Conservation (phyloP, 495 filamentous ascomycete species). For the Talaromyces liani region DNA sequence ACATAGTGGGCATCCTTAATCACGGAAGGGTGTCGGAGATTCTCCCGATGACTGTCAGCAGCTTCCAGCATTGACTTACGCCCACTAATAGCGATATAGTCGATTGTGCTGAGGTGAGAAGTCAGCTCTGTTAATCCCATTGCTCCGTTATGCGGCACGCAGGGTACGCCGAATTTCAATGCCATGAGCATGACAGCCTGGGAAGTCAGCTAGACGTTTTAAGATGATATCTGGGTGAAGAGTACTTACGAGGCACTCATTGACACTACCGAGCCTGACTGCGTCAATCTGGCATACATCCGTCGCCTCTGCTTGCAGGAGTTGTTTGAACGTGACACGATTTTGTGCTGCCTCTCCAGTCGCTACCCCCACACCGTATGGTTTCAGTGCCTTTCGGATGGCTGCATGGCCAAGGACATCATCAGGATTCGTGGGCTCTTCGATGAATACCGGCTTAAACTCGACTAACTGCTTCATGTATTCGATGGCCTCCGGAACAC, state of each 20-base stretch:
- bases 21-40: conserved; percentile 62
- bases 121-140: conserved; percentile 76
- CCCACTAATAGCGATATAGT: conserved; percentile 68
- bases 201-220: neutral
- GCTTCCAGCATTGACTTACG: conserved; percentile 67
- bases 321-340: conserved; percentile 73
- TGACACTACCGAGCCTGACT: conserved; percentile 70
- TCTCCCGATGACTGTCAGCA: conserved; percentile 74
- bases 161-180: conserved; percentile 61
- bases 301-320: conserved; percentile 58
- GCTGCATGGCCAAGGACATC: conserved; percentile 70
- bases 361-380: conserved; percentile 59
- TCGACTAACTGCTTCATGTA: conserved; percentile 65
- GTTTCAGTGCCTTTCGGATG: conserved; percentile 59
- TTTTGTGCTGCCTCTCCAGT: conserved; percentile 84
- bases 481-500: conserved; percentile 68
- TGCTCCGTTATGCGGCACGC: conserved; percentile 72
- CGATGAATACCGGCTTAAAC: conserved; percentile 79
- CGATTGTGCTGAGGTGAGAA: conserved; percentile 71
- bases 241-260: conserved; percentile 53
- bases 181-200: conserved; percentile 66
- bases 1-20: conserved; percentile 67
- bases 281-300: conserved; percentile 76
- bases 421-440: conserved; percentile 75
- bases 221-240: neutral